Percentiles rank a stretch among this genome's conserved stretches.
phyloP scores from a whole-genome alignment of 208 protist species.

The Crithidia expoeki region DNA sequence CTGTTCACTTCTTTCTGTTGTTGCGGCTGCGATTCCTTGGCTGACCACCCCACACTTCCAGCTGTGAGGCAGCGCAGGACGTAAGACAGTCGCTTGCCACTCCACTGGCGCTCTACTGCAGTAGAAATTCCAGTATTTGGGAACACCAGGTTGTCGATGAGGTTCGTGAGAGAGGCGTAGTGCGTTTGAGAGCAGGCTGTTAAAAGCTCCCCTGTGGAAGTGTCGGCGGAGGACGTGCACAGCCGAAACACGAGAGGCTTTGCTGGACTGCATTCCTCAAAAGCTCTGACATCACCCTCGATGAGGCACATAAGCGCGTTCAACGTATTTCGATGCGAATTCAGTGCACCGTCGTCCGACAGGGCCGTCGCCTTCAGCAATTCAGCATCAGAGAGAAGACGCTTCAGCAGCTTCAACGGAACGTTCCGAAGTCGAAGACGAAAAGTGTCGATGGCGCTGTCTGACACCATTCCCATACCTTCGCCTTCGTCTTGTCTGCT shows the following conservation, averaged over 20 bases:
- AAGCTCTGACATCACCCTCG: background rate
- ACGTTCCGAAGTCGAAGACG: conserved; percentile 3
- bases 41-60: background rate
- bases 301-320: background rate
- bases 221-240: background rate
- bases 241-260: background rate
- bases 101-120: background rate
- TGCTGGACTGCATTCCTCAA: conserved; percentile 3
- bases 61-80: conserved; percentile 18
- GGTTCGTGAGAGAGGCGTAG: background rate
- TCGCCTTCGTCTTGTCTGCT: no score
- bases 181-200: background rate
- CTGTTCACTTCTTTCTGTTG: background rate
- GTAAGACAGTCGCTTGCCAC: conserved; percentile 7
- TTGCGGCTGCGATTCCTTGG: background rate
- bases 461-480: background rate
- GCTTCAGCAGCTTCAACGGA: background rate
- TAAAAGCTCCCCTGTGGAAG: background rate
- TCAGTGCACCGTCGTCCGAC: background rate
- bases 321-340: background rate
- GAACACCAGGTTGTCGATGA: background rate
- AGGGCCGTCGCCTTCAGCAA: background rate
- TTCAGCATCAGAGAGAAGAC: background rate
- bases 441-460: background rate
- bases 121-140: background rate